Base-by-base conservation (phyloP, 768 basidiomycete species). In the Boletus subcaerulescens region DNA sequence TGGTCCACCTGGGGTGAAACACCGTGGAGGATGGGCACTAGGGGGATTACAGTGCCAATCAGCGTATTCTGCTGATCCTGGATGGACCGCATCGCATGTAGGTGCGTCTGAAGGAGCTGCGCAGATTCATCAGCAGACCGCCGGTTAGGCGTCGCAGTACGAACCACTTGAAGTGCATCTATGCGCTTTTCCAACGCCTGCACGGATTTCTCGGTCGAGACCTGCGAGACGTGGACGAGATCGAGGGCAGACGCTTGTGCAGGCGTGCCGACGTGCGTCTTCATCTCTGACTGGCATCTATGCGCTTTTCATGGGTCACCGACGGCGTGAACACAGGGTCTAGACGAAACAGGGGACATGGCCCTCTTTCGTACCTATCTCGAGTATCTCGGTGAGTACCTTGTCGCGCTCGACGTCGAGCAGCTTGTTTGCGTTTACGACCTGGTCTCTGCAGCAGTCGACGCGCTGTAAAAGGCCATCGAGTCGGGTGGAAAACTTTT, bases 361-460 rank as follows among this genome's bases (percentile, higher is more conserved):
- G 5, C 22, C 8, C 12, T 29, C 17, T 0, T 3, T 3, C 51
- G 31, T 41, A 60, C 56, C 44, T 52, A 56, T 61, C 42, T 58
- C 51, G 50, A 63, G 58, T 44, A 86, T 74, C 50, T 85, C 84
- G 22, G 78, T 73, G 4, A 77, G 67, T 15, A 87, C 72, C 22
- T 73, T 73, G 56, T 89, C 86, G 20, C 79, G 80, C 51, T 83
- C 83, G 24, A 74, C 73, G 56, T 86, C 79, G 55, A 86, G 86
- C n/a, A 83, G 69, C 22, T 75, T 75, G 56, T 83, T 79, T 3
- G 81, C 77, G 7, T 74, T 70, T 22, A 74, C 70, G 31, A 89
- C 76, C 59, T 87, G 83, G 7, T 71, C 66, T 58, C 76, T 78
- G 24, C 83, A 74, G 32, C 80, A 75, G 14, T 82, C 80, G 13